Percentiles rank a stretch among this genome's conserved stretches.
phyloP scores from a whole-genome alignment of 169 alveolate species.

The Plasmodium gaboni region DNA sequence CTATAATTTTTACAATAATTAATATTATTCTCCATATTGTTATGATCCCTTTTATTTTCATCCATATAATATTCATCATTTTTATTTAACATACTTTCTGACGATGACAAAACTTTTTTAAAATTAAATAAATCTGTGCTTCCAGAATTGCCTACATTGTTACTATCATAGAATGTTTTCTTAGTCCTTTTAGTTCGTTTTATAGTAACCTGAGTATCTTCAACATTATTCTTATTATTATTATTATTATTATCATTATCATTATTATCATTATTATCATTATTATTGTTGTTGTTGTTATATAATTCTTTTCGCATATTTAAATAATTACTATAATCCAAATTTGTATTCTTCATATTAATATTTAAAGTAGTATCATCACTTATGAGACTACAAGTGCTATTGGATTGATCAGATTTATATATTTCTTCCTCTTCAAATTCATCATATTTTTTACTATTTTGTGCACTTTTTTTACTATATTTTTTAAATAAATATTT shows the following conservation, averaged over 20 bases:
- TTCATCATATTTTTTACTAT: background rate
- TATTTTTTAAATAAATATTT: constrained; percentile 44
- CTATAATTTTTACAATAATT: background rate
- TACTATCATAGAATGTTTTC: constrained; percentile 39
- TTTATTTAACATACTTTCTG: too few species aligned
- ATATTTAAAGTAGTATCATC: constrained; percentile 7
- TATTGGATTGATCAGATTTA: constrained; percentile 9
- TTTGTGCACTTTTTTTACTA: constrained; percentile 15
- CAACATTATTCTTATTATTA: too few species aligned
- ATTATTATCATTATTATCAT: background rate
- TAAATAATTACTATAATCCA: constrained; percentile 25
- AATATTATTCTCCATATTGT: too few species aligned
- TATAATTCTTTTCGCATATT: constrained; percentile 19
- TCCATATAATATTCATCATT: too few species aligned
- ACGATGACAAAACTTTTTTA: background rate
- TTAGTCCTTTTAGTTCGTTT: too few species aligned
- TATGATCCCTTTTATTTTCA: too few species aligned
- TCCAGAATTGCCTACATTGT: constrained; percentile 18
- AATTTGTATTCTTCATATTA: background rate
- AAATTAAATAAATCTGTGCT: constrained; percentile 41
- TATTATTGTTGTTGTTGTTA: constrained; percentile 1
- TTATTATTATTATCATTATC: background rate
- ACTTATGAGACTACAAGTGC: constrained; percentile 31
- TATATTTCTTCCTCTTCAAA: background rate
- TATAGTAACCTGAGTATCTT: too few species aligned